A percentile compares a stretch with the other conserved stretches of the same genome.
phyloP scores from a whole-genome alignment of 805 yeast species.

The Candida ortonii region DNA sequence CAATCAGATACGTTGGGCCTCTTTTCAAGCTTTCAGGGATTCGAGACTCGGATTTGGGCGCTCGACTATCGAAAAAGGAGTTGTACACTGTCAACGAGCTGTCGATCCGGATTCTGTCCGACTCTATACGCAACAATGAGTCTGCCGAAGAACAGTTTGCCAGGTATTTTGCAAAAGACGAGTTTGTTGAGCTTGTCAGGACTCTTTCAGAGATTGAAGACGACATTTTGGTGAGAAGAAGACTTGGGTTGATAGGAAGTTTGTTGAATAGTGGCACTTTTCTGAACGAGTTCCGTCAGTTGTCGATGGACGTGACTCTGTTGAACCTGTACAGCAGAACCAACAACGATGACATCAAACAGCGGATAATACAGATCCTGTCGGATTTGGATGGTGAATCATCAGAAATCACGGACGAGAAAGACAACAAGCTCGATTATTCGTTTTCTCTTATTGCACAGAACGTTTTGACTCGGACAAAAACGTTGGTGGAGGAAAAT shows the following conservation, averaged over 20 bases:
- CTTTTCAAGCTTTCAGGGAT: conserved; percentile 33
- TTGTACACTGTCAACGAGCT: conserved; percentile 42
- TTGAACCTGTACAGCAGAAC: conserved; percentile 24
- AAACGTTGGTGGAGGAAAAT: conserved; percentile 33
- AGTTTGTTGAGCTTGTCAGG: conserved; percentile 15
- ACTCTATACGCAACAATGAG: conserved; percentile 72
- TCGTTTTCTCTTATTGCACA: conserved; percentile 39
- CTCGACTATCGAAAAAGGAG: conserved; percentile 11
- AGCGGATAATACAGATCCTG: conserved; percentile 44
- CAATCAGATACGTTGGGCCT: conserved; percentile 35
- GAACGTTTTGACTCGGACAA: conserved; percentile 25
- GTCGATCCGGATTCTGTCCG: conserved; percentile 57
- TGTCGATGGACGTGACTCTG: conserved; percentile 24
- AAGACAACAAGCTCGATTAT: conserved; percentile 24
- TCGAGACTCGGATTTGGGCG: conserved; percentile 10
- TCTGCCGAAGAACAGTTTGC: conserved; percentile 28
- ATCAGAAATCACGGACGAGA: conserved; percentile 9
- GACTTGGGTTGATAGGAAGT: conserved; percentile 51
- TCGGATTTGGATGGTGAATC: conserved; percentile 36
- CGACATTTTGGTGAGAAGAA: conserved; percentile 33
- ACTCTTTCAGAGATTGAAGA: neutral
- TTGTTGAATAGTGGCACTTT: conserved; percentile 39
- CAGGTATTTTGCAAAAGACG: conserved; percentile 15
- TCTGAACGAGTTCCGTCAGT: conserved; percentile 19
- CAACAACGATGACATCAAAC: conserved; percentile 27